A percentile compares a stretch with the other conserved stretches of the same genome.
These are phyloP conservation scores for Gloeopeniophorella convolvens DNA, from an alignment of 768 basidiomycete genomes.

Conservation along the genomic window DNA sequence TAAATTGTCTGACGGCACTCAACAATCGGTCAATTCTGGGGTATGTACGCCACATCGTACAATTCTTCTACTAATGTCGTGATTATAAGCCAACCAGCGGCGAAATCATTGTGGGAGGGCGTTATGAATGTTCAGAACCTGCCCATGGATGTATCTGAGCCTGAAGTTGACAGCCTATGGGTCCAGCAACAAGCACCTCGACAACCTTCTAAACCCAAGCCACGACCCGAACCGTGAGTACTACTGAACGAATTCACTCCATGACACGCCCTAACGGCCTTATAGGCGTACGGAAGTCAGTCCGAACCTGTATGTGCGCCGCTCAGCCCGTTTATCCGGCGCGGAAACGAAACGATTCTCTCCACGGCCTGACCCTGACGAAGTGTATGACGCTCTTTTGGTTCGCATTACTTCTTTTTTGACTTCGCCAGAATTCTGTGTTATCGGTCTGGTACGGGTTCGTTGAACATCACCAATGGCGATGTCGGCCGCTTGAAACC, in stretches of 20 bases:
- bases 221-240: slow-evolving; percentile 4
- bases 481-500: slow-evolving; percentile 71
- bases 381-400: slow-evolving; percentile 8
- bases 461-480: slow-evolving; percentile 74
- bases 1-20: too few species aligned
- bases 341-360: slow-evolving; percentile 1
- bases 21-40: slow-evolving; percentile 7
- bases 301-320: slow-evolving; percentile 4
- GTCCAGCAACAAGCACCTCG: neutral
- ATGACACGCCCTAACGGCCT: neutral
- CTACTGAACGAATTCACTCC: neutral
- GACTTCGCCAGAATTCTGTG: slow-evolving; percentile 52
- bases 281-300: neutral
- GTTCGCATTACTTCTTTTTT: neutral
- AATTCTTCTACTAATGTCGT: neutral
- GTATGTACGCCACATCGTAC: too few species aligned
- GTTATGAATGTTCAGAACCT: neutral
- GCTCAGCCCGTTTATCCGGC: slow-evolving; percentile 17
- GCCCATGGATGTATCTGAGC: too few species aligned
- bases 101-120: slow-evolving; percentile 10
- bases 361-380: slow-evolving; percentile 16
- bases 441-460: slow-evolving; percentile 68
- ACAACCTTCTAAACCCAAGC: neutral
- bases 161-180: too few species aligned
- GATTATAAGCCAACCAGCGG: slow-evolving; percentile 5